Conservation (phyloP, 2,329 filamentous ascomycete genomes). For the Acephala macrosclerotiorum region DNA sequence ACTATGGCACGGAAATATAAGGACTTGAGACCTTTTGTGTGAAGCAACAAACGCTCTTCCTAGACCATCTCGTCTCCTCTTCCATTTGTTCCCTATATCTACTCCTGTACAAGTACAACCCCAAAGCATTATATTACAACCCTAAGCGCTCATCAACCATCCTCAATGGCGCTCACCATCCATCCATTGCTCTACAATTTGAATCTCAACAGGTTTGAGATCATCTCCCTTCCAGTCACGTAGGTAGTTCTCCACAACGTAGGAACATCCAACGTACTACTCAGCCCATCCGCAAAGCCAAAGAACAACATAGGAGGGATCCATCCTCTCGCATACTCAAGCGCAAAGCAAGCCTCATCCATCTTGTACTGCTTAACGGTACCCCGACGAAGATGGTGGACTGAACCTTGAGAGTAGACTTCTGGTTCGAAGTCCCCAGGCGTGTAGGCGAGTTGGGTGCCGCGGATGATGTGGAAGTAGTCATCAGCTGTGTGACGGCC, state of each 20-base stretch:
- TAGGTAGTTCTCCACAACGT: slow-evolving; percentile 82
- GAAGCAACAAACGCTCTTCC: not conserved
- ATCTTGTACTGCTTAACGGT: slow-evolving; percentile 85
- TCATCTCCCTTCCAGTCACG: slow-evolving; percentile 80
- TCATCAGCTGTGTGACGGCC: slow-evolving; percentile 92
- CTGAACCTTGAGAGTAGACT: slow-evolving; percentile 71
- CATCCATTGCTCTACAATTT: slow-evolving; percentile 60
- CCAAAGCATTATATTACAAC: not conserved
- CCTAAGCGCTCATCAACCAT: not conserved
- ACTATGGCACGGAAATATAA: not conserved
- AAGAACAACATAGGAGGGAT: slow-evolving; percentile 94
- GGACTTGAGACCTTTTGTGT: not conserved
- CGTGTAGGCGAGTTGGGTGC: slow-evolving; percentile 78
- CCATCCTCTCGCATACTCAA: slow-evolving; percentile 88
- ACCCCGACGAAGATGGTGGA: slow-evolving; percentile 77
- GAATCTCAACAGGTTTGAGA: slow-evolving; percentile 71
- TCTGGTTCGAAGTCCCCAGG: slow-evolving; percentile 72
- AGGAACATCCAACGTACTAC: slow-evolving; percentile 83
- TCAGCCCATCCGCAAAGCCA: slow-evolving; percentile 82
- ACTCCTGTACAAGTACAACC: not conserved
- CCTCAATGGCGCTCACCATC: not conserved
- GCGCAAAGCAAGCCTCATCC: slow-evolving; percentile 77
- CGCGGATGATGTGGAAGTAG: slow-evolving; percentile 90
- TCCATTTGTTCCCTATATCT: not conserved
- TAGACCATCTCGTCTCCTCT: not conserved